Conservation (phyloP, 257 asterid genomes). For the Solanum rostratum region DNA sequence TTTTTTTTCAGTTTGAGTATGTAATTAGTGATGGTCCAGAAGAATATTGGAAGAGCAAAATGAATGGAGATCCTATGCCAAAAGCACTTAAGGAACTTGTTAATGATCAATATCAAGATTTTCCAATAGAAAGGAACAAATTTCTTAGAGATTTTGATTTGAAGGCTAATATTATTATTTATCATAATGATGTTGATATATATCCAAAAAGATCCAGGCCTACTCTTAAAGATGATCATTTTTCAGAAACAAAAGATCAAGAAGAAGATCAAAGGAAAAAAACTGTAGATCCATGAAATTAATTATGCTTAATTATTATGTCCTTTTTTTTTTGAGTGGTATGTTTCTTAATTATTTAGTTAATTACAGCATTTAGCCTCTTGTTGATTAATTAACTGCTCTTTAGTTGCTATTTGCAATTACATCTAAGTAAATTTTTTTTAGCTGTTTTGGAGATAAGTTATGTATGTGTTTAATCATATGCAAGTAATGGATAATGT, state of each 20-base stretch:
- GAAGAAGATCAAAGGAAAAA: neutral
- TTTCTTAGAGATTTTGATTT: constrained; percentile 36
- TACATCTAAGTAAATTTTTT: neutral
- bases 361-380: neutral
- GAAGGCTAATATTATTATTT: constrained; percentile 41
- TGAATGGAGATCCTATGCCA: constrained; percentile 57
- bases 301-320: neutral
- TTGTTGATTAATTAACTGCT: neutral
- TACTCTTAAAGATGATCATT: neutral
- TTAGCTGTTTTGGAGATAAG: neutral
- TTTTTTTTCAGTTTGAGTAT: constrained; percentile 10
- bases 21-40: constrained; percentile 41
- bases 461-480: neutral
- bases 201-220: neutral
- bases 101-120: neutral
- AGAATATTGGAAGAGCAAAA: constrained; percentile 45
- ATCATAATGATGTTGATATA: constrained; percentile 30
- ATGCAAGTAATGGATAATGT: neutral
- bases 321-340: neutral
- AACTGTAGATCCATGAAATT: neutral
- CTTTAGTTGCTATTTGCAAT: neutral
- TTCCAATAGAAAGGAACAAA: neutral
- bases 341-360: neutral
- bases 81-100: constrained; percentile 39
- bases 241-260: neutral